Evolutionary conservation across 2,329 filamentous ascomycete species (phyloP).

Genomic region (Leptographium radiaticola): DNA sequence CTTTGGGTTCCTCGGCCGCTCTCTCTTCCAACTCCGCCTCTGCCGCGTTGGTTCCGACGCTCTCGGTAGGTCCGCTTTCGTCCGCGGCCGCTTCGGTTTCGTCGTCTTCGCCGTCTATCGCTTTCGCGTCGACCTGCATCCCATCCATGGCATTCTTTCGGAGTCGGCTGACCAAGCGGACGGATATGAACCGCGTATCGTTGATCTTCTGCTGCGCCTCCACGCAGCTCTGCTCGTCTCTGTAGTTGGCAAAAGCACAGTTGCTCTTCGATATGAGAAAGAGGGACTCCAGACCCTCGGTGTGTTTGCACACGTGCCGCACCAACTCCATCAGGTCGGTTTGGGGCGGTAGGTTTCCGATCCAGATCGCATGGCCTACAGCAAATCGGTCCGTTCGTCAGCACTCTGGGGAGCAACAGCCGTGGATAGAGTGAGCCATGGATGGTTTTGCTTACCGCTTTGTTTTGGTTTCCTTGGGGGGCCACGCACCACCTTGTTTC

Average conservation of each 20-base stretch:
- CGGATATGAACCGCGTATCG: slow-evolving; percentile 78
- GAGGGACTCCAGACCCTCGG: slow-evolving; percentile 69
- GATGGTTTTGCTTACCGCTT: slow-evolving; percentile 35
- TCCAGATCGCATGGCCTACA: slow-evolving; percentile 81
- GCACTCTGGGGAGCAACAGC: background rate
- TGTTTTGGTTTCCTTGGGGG: slow-evolving; percentile 45
- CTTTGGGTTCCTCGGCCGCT: slow-evolving; percentile 26
- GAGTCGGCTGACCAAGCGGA: slow-evolving; percentile 73
- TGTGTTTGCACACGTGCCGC: slow-evolving; percentile 74
- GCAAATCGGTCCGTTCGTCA: background rate
- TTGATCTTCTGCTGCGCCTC: slow-evolving; percentile 74
- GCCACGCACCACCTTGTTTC: slow-evolving; percentile 28
- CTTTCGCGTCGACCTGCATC: slow-evolving; percentile 22
- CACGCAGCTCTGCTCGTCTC: slow-evolving; percentile 61
- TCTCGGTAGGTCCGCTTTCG: background rate
- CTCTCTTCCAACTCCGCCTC: background rate
- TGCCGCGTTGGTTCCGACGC: background rate
- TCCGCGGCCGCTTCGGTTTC: background rate
- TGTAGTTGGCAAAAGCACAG: slow-evolving; percentile 93
- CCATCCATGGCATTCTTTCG: slow-evolving; percentile 43
- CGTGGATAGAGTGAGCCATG: too few relatives aligned
- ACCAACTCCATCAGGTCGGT: slow-evolving; percentile 76
- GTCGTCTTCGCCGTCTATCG: background rate
- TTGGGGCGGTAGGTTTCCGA: slow-evolving; percentile 81
- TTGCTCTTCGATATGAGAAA: slow-evolving; percentile 96